Evolutionary conservation across 305 asterid species (phyloP).

Genomic region (Ilex paraguariensis): DNA sequence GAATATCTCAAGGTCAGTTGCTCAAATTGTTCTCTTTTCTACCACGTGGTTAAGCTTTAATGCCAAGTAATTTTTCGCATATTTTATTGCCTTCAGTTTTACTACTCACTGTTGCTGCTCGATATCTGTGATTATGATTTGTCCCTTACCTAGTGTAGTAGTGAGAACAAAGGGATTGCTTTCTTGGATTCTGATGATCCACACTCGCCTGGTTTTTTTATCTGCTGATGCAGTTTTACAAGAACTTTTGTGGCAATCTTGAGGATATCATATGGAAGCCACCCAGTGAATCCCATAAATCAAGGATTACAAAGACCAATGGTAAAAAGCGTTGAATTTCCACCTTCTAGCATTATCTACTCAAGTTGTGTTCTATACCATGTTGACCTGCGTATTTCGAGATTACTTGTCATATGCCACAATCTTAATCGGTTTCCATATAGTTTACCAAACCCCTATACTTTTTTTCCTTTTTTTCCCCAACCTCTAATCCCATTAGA

Average conservation of each 20-base stretch:
- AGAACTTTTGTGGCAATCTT: slow-evolving; percentile 79
- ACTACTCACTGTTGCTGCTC: too few relatives aligned
- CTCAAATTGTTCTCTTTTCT: not conserved
- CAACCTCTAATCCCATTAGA: too few relatives aligned
- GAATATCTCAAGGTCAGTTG: slow-evolving; percentile 75
- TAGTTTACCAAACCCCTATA: too few relatives aligned
- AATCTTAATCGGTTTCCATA: too few relatives aligned
- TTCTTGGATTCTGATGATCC: not conserved
- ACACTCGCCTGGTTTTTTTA: not conserved
- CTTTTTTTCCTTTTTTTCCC: too few relatives aligned
- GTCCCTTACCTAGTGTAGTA: not conserved
- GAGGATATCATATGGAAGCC: slow-evolving; percentile 95
- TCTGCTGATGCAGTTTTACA: slow-evolving; percentile 65
- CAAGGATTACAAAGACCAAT: slow-evolving; percentile 48
- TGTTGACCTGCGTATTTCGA: too few relatives aligned
- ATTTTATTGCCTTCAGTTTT: too few relatives aligned
- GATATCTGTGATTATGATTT: not conserved
- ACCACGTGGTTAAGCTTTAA: too few relatives aligned
- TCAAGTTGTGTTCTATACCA: too few relatives aligned
- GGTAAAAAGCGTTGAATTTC: slow-evolving; percentile 52
- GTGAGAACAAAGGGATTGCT: not conserved
- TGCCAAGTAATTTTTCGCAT: too few relatives aligned
- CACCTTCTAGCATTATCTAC: not conserved
- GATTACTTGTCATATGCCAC: too few relatives aligned
- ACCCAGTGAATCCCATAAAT: slow-evolving; percentile 55